Evolutionary conservation across 371 early-diverging fungal species (phyloP), one percentile per base, ranked within the genome.

Genomic region (Polyrhizophydium stewartii): DNA sequence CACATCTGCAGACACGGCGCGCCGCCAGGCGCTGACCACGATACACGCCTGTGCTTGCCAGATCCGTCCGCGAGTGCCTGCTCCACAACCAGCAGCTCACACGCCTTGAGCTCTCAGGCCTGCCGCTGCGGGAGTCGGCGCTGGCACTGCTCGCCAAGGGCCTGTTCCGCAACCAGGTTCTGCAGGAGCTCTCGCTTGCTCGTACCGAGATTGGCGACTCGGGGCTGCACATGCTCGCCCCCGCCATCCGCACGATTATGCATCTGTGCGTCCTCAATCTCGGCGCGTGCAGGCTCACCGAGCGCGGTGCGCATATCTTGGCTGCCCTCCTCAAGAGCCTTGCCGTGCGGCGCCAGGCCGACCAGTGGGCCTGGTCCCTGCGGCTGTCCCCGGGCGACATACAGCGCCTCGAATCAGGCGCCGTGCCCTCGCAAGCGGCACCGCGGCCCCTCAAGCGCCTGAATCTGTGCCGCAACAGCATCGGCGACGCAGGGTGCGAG

Each of bases 311-410:
- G 7, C 32, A 31, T 30, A 62, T 56, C 10, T 28, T 50, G 22
- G 37, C 62, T 10, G 33, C 46, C 9, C 49, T 62, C 31, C 46
- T 62, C 22, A 62, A 62, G 35, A 49, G 49, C 40, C 41, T 62
- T 13, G 62, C 62, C 19, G 62, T 62, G 22, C 25, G 43, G 2
- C 33, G 62, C 21, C 62, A 62, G 46, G 62, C 62, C 10, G 62
- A 62, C 35, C 31, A 56, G 9, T 62, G 62, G 62, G 37, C 25
- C 17, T 46, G 55, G 46, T 62, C 62, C 2, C 37, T 62, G 41
- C 38, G 62, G 5, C 37, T 38, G 21, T 55, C 41, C 7, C 17
- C 13, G 35, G 24, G 24, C 9, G 56, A 40, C 24, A 6, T 25
- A 7, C 47, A 33, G 22, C 56, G 33, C 0, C 17, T 24, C 53